phyloP scores from a whole-genome alignment of 768 basidiomycete species.

The Boletus rex-veris region DNA sequence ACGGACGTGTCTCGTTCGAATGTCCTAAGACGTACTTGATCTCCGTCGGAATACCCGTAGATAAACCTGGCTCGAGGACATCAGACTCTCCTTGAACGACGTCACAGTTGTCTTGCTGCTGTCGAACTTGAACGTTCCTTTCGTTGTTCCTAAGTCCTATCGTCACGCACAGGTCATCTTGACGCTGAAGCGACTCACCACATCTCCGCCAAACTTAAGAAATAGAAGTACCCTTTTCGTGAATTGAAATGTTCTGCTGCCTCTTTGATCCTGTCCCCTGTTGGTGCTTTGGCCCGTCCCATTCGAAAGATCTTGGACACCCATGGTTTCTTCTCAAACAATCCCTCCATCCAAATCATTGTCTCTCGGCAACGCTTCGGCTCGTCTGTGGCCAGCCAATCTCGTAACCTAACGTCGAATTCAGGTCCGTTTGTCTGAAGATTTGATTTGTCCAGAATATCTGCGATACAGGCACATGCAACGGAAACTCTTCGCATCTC shows the following conservation, averaged over 20 bases:
- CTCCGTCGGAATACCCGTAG: no score
- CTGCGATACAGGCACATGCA: not conserved
- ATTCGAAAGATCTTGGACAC: not conserved
- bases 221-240: not conserved
- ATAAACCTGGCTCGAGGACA: not conserved
- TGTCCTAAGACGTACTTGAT: not conserved
- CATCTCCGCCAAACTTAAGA: not conserved
- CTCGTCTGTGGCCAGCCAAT: not conserved
- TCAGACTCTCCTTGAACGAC: not conserved
- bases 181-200: not conserved
- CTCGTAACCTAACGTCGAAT: not conserved
- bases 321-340: not conserved
- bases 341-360: not conserved
- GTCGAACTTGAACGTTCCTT: no score
- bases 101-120: not conserved
- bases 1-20: no score
- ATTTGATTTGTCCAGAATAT: not conserved
- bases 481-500: not conserved
- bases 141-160: conserved; percentile 1
- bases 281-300: not conserved
- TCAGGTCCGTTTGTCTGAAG: not conserved
- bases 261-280: not conserved
- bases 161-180: not conserved
- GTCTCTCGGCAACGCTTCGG: not conserved
- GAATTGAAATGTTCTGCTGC: not conserved